Percentiles rank a stretch among this genome's conserved stretches.
Evolutionary conservation across 1,284 basidiomycete species (phyloP).

Genomic region (Cutaneotrichosporon sp.): DNA sequence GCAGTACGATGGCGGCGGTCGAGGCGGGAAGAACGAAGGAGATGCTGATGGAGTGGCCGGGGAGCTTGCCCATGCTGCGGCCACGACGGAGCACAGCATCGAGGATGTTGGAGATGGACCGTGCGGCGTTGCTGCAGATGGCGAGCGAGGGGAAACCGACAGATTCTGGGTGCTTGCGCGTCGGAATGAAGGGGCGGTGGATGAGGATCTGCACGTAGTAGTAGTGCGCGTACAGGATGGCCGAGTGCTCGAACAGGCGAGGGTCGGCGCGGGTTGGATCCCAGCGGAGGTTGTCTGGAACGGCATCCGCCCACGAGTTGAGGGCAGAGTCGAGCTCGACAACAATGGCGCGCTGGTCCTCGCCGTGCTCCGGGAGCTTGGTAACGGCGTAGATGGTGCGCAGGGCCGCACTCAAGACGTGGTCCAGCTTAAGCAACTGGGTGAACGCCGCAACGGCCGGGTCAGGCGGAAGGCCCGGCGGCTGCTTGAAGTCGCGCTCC

Average conservation of each 20-base stretch:
- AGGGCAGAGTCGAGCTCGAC: slow-evolving; percentile 69
- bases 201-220: slow-evolving; percentile 70
- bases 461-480: slow-evolving; percentile 53
- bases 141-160: slow-evolving; percentile 65
- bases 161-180: slow-evolving; percentile 49
- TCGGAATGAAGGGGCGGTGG: slow-evolving; percentile 76
- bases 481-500: slow-evolving; percentile 62
- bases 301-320: slow-evolving; percentile 70
- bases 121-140: slow-evolving; percentile 79
- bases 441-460: slow-evolving; percentile 64
- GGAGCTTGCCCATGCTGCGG: slow-evolving; percentile 45
- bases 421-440: slow-evolving; percentile 66
- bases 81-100: slow-evolving; percentile 56
- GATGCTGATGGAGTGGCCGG: slow-evolving; percentile 51
- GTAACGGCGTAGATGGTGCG: slow-evolving; percentile 74
- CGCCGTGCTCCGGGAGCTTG: slow-evolving; percentile 59
- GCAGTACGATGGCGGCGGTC: slow-evolving; percentile 66
- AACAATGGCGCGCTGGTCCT: slow-evolving; percentile 71
- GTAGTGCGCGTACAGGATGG: slow-evolving; percentile 65
- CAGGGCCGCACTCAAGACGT: slow-evolving; percentile 69
- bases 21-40: slow-evolving; percentile 57
- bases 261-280: slow-evolving; percentile 67
- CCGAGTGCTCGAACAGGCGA: slow-evolving; percentile 69
- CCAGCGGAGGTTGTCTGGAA: slow-evolving; percentile 73
- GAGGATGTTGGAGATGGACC: slow-evolving; percentile 72